Evolutionary conservation across 495 filamentous ascomycete genomes (phyloP), one percentile per base, ranked within the genome.

Genomic region (Zalerion maritima): DNA sequence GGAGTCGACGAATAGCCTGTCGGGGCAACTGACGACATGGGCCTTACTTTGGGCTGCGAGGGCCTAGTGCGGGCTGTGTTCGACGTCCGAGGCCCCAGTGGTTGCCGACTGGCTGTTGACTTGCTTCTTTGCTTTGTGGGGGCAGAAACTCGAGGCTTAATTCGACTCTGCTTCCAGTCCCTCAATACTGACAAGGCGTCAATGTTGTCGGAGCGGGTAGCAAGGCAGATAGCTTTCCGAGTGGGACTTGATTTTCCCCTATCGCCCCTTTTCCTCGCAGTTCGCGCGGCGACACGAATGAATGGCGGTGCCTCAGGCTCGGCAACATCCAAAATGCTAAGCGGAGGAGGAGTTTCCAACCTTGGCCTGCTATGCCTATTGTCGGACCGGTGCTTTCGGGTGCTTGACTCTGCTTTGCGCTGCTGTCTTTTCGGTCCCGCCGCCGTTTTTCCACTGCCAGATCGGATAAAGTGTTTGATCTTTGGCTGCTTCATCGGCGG

Each of bases 81-180:
- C 15, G 34, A 34, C 0, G 28, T 14, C 13, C 31, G 27, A 14
- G 41, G 32, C 1, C 35, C 23, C n/a, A 55, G 37, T 2, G 54
- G 43, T 11, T 40, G 36, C 14, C 41, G 28, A 3, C 19, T 28
- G 10, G 17, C 34, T 34, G 40, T 23, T 10, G 10, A 20, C 10
- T 38, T 26, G 3, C 21, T 42, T 31, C 36, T 32, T 24, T 41
- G 47, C 14, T 36, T 29, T 18, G 34, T 41, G 12, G 41, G 39
- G 18, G 44, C 34, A 11, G 40, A 35, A 21, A 55, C 44, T 24
- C 45, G 57, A 27, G 68, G 69, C 13, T 46, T 52, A 26, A 86
- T 73, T 21, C 50, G 71, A 5, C 86, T 85, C 35, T 59, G 62
- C 43, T 71, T 76, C 89, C 89, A 97, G 32, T 78, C 65, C 13